Evolutionary conservation across 345 rosid species (phyloP).

Genomic region (Melaleuca quinquenervia): DNA sequence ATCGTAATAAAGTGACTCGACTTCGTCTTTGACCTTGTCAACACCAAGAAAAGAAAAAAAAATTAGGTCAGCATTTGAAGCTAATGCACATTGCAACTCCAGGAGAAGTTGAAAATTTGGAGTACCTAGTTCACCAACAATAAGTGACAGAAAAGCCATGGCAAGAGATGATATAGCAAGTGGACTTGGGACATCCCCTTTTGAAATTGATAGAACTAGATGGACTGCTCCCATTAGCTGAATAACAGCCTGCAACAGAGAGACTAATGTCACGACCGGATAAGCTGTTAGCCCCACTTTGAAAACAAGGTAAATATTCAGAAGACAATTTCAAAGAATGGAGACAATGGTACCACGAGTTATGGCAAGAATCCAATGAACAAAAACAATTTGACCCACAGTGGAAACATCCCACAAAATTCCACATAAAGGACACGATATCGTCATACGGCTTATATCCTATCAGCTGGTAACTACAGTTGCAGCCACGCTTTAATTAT

Average conservation of each 20-base stretch:
- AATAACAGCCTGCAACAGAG: constrained; percentile 27
- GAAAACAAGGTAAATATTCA: not conserved
- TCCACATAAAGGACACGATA: not conserved
- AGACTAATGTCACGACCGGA: no score
- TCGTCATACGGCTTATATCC: not conserved
- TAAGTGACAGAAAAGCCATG: constrained; percentile 27
- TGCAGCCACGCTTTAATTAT: not conserved
- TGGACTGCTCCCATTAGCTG: constrained; percentile 20
- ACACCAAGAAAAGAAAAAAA: not conserved
- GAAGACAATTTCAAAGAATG: not conserved
- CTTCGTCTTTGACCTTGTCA: constrained; percentile 50
- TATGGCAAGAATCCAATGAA: not conserved
- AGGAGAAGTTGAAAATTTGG: not conserved
- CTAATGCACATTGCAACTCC: not conserved
- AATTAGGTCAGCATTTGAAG: not conserved
- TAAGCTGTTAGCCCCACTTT: not conserved
- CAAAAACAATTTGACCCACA: not conserved
- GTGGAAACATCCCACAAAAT: not conserved
- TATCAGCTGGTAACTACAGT: not conserved
- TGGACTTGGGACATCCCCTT: not conserved
- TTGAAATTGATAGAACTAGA: constrained; percentile 11
- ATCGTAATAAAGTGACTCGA: constrained; percentile 31
- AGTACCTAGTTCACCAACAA: constrained; percentile 55
- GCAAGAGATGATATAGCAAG: constrained; percentile 26
- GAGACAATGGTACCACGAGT: not conserved